Percentiles rank a stretch among this genome's conserved stretches.
phyloP scores from a whole-genome alignment of 1,284 basidiomycete genomes.

The Apiotrichum sp. region DNA sequence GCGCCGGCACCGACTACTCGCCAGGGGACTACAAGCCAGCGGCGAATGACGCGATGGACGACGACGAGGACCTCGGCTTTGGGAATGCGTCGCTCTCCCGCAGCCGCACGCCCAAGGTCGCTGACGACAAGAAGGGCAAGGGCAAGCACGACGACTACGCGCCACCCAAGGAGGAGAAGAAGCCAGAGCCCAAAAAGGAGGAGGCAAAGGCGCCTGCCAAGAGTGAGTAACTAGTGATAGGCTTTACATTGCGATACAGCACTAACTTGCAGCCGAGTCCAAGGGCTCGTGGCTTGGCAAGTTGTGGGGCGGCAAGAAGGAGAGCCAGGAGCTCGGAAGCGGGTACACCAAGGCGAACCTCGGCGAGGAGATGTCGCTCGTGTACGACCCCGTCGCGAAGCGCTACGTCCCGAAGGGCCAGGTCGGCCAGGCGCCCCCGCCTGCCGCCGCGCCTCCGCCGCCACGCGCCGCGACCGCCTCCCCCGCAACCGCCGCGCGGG shows the following conservation, averaged over 20 bases:
- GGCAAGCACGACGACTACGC: conserved; percentile 25
- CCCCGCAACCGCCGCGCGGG: conserved; percentile 53
- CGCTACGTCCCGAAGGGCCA: conserved; percentile 96
- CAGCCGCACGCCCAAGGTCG: conserved; percentile 36
- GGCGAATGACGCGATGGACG: conserved; percentile 56
- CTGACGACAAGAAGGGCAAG: conserved; percentile 24
- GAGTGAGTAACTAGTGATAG: background rate
- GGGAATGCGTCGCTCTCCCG: conserved; percentile 60
- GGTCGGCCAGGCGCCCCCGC: conserved; percentile 52
- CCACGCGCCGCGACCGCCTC: conserved; percentile 73
- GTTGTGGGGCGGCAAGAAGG: conserved; percentile 60
- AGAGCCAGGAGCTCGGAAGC: conserved; percentile 58
- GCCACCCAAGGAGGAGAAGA: background rate
- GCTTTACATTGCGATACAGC: background rate
- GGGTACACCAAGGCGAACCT: conserved; percentile 60
- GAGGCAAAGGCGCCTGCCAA: background rate
- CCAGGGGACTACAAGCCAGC: background rate
- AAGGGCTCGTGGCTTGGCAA: conserved; percentile 53
- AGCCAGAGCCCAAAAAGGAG: conserved; percentile 4
- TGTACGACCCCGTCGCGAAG: conserved; percentile 90
- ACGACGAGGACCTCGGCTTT: conserved; percentile 83
- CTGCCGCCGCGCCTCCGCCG: conserved; percentile 53
- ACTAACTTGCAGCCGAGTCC: conserved; percentile 1
- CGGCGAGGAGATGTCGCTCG: conserved; percentile 85
- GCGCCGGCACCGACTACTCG: conserved; percentile 1